Base-by-base conservation (phyloP, 352 stramenopile genomes). In the Peronospora destructor region DNA sequence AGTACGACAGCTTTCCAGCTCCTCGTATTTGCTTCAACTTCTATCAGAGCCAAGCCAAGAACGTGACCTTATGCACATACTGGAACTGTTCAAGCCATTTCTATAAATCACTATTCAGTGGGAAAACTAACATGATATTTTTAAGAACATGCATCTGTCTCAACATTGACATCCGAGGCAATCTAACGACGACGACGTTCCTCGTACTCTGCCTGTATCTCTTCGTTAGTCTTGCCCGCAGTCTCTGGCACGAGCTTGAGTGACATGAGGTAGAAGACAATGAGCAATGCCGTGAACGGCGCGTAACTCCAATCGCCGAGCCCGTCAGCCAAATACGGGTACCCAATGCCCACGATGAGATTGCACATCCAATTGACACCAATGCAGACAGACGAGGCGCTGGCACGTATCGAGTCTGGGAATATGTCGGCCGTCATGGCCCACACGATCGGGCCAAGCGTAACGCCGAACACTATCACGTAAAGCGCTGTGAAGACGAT, bases 11-110 rank as follows among this genome's bases (percentile, higher is more conserved):
- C 75, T 88, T 8, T 74, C 66, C 12, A 42, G 61, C 4, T 88
- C 77, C 17, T 73, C 77, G n/a, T 84, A 80, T 49, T 55, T 88
- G 53, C 69, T 78, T 42, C 68, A 81, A 42, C 46, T 82, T 26
- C 48, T 86, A 23, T 54, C 68, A 1, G 66, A 72, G 0, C 67
- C 73, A 9, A 61, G 47, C 29, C 71, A 78, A 14, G 69, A 85
- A 37, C 61, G 59, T 21, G 71, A 85, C 30, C 60, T 83, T 11
- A 57, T 73, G 34, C 71, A 66, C 23, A 39, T 79, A 6, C 47
- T 85, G 42, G 38, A 54, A 26, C 58, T 70, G 13, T 81, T 80
- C n/a, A 23, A 28, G 4, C 64, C 71, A 47, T 79, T 63, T 37
- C 26, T 65, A 26, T 46, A 53, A 39, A 41, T 32, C 5, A 14